Evolutionary conservation across 73 alveolate species (phyloP), one percentile per base, ranked within the genome.

Genomic region (Paramecium octaurelia): DNA sequence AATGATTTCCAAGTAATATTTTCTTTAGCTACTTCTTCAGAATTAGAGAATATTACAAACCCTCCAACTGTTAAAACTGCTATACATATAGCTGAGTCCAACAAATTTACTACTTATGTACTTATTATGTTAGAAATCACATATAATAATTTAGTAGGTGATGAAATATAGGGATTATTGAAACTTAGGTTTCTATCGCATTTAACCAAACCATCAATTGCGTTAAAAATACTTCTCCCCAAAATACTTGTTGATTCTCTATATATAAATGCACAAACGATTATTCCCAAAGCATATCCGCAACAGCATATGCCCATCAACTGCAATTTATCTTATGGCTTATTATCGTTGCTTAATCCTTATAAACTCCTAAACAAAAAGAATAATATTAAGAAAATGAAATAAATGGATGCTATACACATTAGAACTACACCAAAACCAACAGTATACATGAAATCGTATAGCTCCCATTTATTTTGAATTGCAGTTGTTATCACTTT

Each of bases 21-120:
- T 80, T 80, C 91, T 46, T 80, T 80, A 0, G 91, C 70, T 44
- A 80, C 57, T 80, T 80, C 91, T 48, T 40, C 91, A 44, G 91
- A 80, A 18, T 80, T 46, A 14, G 91, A 21, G n/a, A 80, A 80
- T 48, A 80, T 40, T 18, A 80, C 57, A 80, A 80, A 80, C 3
- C 64, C 91, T 20, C 75, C 70, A 23, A 80, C 73, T 40, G 91
- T 44, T 46, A 80, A 46, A 21, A 48, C 91, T 14, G 91, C 91
- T 27, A 80, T 80, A 21, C 91, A 80, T 4, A 80, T 80, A 21
- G 73, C 91, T 10, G 57, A 20, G 29, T 80, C 91, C 91, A 80
- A 80, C 8, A 46, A 24, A 48, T 80, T 80, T 23, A 48, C 75
- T 38, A 80, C 27, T 35, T 80, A 48, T 38, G 76, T 42, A 44